phyloP scores from a whole-genome alignment of 495 filamentous ascomycete species.

The Sordaria brevicollis region DNA sequence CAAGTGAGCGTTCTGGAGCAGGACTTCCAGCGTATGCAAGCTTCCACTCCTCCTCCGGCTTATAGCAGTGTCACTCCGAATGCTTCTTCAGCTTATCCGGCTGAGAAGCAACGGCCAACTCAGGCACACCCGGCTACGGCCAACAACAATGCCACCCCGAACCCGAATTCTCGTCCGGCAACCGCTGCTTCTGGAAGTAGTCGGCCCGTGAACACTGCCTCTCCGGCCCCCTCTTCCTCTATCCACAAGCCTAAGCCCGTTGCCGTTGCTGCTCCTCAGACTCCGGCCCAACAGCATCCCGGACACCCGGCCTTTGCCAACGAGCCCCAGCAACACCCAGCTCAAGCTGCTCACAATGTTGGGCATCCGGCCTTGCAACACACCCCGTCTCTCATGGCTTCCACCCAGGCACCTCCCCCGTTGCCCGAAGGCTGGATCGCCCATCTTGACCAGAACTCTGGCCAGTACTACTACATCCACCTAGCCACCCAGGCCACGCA shows the following conservation, averaged over 20 bases:
- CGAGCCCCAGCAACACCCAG: conserved; percentile 41
- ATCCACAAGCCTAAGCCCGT: conserved; percentile 10
- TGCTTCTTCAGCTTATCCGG: conserved; percentile 49
- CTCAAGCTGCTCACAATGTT: conserved; percentile 20
- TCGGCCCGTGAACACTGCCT: conserved; percentile 1
- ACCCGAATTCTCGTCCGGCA: neutral
- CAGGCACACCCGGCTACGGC: conserved; percentile 11
- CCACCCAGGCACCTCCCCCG: conserved; percentile 76
- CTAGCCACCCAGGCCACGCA: conserved; percentile 92
- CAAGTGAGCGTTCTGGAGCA: conserved; percentile 64
- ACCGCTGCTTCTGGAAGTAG: neutral
- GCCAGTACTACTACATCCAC: conserved; percentile 99
- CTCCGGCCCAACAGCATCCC: conserved; percentile 35
- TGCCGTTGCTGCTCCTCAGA: conserved; percentile 9
- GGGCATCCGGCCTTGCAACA: conserved; percentile 33
- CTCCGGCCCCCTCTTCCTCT: conserved; percentile 2
- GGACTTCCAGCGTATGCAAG: conserved; percentile 79
- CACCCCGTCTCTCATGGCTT: conserved; percentile 41
- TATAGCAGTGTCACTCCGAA: conserved; percentile 68
- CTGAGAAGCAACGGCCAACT: conserved; percentile 55
- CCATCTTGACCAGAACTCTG: conserved; percentile 86
- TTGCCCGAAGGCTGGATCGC: conserved; percentile 98
- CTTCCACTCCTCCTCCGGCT: conserved; percentile 82
- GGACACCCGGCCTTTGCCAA: conserved; percentile 84
- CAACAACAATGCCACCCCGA: conserved; percentile 20